A percentile compares a stretch with the other conserved stretches of the same genome.
These are phyloP conservation scores for Lactarius indigo DNA, from an alignment of 768 basidiomycete genomes.

Conservation along the genomic window DNA sequence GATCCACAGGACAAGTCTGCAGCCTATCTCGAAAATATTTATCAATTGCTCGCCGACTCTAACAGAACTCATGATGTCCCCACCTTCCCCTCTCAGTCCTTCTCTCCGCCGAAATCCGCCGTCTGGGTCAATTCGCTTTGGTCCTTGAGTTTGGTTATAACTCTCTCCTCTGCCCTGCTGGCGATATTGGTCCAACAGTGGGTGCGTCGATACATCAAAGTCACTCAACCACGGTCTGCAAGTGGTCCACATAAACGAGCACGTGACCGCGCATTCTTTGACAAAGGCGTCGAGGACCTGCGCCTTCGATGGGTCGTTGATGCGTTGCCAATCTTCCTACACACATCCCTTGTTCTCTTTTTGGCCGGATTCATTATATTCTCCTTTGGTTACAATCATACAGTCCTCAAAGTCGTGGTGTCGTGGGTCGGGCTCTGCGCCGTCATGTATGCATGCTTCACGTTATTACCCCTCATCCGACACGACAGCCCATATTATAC, in stretches of 20 bases:
- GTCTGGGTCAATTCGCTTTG: background rate
- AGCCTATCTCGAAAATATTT: background rate
- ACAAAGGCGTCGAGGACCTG: conserved; percentile 1
- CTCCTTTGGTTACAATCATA: background rate
- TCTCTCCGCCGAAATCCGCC: background rate
- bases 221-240: background rate
- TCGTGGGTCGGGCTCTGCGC: background rate
- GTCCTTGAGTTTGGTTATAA: background rate
- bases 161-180: background rate
- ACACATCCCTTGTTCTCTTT: conserved; percentile 15
- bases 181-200: background rate
- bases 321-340: conserved; percentile 7
- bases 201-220: background rate
- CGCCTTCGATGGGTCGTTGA: background rate
- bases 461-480: background rate
- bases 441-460: background rate
- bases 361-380: conserved; percentile 8
- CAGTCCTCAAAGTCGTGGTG: background rate
- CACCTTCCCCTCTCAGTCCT: background rate
- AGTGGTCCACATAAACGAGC: background rate
- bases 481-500: background rate
- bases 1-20: background rate
- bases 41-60: background rate
- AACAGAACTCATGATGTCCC: background rate
- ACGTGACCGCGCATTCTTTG: background rate